phyloP scores from a whole-genome alignment of 2,329 filamentous ascomycete genomes.

The Exserohilum rostratum region DNA sequence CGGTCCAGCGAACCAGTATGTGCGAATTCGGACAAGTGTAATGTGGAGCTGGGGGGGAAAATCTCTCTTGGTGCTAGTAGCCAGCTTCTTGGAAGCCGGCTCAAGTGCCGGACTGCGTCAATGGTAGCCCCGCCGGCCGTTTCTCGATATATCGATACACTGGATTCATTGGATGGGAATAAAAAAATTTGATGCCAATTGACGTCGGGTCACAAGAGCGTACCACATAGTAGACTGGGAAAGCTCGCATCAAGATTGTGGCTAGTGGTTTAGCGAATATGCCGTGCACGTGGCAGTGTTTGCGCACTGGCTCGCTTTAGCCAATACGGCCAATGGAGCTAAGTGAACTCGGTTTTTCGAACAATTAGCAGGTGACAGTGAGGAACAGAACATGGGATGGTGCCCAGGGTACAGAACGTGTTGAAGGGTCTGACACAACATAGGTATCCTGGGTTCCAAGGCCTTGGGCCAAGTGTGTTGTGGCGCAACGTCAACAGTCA shows the following conservation, averaged over 20 bases:
- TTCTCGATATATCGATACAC: too few species aligned
- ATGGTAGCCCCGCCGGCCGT: background rate
- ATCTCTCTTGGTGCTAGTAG: slow-evolving; percentile 10
- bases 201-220: background rate
- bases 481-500: background rate
- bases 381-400: background rate
- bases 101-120: slow-evolving; percentile 3
- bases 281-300: background rate
- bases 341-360: too few species aligned
- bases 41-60: slow-evolving; percentile 12
- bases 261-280: background rate
- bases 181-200: background rate
- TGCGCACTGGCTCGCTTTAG: too few species aligned
- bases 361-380: background rate
- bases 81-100: background rate
- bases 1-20: slow-evolving; percentile 20
- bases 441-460: background rate
- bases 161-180: too few species aligned
- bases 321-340: background rate
- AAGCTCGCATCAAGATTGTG: background rate
- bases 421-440: background rate
- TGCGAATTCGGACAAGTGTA: slow-evolving; percentile 19
- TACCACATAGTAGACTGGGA: too few species aligned
- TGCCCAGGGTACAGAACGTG: background rate
- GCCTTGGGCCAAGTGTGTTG: background rate